A percentile compares a stretch with the other conserved stretches of the same genome.
phyloP scores from a whole-genome alignment of 352 stramenopile genomes.

The Phytophthora agathidicida region DNA sequence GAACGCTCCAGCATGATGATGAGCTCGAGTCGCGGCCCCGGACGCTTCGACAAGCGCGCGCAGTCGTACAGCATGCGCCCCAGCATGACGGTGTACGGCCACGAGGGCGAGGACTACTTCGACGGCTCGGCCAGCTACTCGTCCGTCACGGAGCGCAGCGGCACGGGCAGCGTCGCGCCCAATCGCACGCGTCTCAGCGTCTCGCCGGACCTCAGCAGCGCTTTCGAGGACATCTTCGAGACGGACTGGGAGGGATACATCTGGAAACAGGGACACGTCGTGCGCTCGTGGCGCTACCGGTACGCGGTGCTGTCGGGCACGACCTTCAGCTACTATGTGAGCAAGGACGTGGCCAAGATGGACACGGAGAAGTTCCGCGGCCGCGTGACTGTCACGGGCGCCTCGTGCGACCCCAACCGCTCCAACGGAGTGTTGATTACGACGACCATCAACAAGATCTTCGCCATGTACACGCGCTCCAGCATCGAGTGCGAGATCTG shows the following conservation, averaged over 20 bases:
- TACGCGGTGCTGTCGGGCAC: conserved; percentile 84
- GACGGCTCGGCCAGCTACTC: conserved; percentile 59
- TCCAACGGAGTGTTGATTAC: conserved; percentile 83
- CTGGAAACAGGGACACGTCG: conserved; percentile 88
- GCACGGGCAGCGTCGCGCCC: conserved; percentile 30
- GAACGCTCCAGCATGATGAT: conserved; percentile 51
- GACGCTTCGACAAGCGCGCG: conserved; percentile 40
- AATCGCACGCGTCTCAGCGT: conserved; percentile 62
- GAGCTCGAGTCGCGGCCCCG: conserved; percentile 31
- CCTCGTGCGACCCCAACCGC: conserved; percentile 63
- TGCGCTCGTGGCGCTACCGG: conserved; percentile 85
- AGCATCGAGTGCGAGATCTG: conserved; percentile 84
- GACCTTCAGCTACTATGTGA: conserved; percentile 84
- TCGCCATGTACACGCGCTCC: conserved; percentile 85
- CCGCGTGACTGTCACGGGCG: conserved; percentile 80
- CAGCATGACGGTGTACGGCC: conserved; percentile 71
- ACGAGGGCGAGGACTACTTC: conserved; percentile 56
- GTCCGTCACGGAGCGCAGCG: conserved; percentile 57
- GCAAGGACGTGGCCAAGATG: conserved; percentile 76
- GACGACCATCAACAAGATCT: conserved; percentile 88
- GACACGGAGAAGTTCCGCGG: conserved; percentile 88
- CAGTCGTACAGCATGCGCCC: conserved; percentile 64
- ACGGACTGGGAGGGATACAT: conserved; percentile 90
- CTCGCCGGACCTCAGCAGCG: conserved; percentile 68
- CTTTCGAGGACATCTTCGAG: conserved; percentile 86